Base-by-base conservation (phyloP, 192 early-diverging fungal species). In the Coemansia reversa region DNA sequence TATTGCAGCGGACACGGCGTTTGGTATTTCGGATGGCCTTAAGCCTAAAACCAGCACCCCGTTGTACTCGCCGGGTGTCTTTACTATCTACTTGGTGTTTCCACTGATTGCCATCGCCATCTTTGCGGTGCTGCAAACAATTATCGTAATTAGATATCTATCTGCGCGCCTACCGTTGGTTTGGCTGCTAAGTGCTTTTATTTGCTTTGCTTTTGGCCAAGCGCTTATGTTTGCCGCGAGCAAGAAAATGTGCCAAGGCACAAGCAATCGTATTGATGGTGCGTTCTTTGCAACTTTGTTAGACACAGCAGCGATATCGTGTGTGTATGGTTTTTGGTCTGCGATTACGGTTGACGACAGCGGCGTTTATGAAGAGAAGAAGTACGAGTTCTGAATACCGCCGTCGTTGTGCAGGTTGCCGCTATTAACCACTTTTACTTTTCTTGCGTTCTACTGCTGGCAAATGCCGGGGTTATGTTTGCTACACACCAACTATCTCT, bases 311-410 rank as follows among this genome's bases (percentile, higher is more conserved):
- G 71, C 84, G 3, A 39, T 82, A 1, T 62, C 68, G 14, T 75
- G 72, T 35, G 60, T 84, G 35, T 85, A 85, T 60, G 80, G 68
- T 20, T 86, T 84, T 67, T 86, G 85, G 85, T 73, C 67, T 6
- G 64, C 71, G 2, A 85, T 86, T 48, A 86, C 76, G 8, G 85
- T 84, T 19, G 84, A 81, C 64, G 84, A 82, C 48, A 67, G 59
- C 51, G 65, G 60, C 29, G 77, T 69, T 32, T 69, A 75, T 51
- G 78, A 68, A 9, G 73, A 66, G 29, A 62, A 65, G 18, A 67
- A 68, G 51, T 81, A 75, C 78, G 75, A 81, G 65, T 81, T 72
- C 48, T 81, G 67, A 60, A 33, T 25, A 60, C 33, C 16, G 51
- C 49, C 7, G 23, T 20, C 39, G 58, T 48, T n/a, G 35, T 39